These are phyloP conservation scores for Powellomyces hirtus DNA, from an alignment of 192 early-diverging fungal species.

Conservation along the genomic window DNA sequence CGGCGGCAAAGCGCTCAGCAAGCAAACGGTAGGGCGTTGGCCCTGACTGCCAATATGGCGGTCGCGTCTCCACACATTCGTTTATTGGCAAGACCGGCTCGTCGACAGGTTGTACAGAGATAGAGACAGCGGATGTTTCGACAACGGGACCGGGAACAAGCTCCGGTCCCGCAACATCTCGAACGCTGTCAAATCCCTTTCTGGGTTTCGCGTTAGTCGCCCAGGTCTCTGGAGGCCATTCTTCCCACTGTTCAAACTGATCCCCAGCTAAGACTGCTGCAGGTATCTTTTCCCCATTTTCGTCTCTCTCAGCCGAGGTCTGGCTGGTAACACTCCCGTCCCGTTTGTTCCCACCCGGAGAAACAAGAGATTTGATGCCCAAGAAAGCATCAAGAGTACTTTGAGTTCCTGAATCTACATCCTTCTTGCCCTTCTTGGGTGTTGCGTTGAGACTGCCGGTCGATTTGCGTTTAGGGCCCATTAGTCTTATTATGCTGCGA, in stretches of 20 bases:
- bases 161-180: not conserved
- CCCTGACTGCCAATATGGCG: constrained; percentile 10
- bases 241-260: constrained; percentile 11
- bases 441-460: too few relatives aligned
- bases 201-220: not conserved
- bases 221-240: constrained; percentile 15
- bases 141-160: not conserved
- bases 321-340: too few relatives aligned
- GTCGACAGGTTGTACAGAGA: not conserved
- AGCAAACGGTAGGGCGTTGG: constrained; percentile 22
- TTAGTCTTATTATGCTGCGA: too few relatives aligned
- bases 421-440: too few relatives aligned
- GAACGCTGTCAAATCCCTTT: not conserved
- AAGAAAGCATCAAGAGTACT: not conserved
- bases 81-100: not conserved
- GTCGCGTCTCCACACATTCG: not conserved
- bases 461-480: too few relatives aligned
- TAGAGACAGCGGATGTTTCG: not conserved
- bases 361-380: not conserved
- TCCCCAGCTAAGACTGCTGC: not conserved
- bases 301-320: too few relatives aligned
- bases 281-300: not conserved
- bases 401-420: not conserved
- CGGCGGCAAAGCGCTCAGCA: constrained; percentile 11
- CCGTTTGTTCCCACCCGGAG: not conserved